Conservation (phyloP, 768 basidiomycete species). For the Hypholoma fasciculare region DNA sequence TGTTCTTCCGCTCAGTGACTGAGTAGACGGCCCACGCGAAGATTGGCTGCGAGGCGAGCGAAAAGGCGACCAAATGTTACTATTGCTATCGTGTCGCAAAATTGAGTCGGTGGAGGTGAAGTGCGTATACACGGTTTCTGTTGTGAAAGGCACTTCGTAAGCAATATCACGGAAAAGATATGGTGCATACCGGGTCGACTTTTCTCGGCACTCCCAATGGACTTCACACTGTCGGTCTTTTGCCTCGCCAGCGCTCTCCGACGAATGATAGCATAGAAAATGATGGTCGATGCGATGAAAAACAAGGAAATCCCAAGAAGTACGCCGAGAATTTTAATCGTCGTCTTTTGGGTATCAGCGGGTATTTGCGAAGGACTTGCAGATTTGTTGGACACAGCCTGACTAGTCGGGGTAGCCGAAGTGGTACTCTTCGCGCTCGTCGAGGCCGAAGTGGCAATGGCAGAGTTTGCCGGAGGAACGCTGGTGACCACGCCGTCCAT, state of each 20-base stretch:
- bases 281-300: slow-evolving; percentile 13
- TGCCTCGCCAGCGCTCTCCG: slow-evolving; percentile 3
- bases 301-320: slow-evolving; percentile 24
- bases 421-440: neutral
- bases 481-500: slow-evolving; percentile 13
- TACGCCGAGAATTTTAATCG: slow-evolving; percentile 25
- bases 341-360: slow-evolving; percentile 7
- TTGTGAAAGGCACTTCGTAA: neutral
- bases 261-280: slow-evolving; percentile 10
- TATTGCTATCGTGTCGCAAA: slow-evolving; percentile 17
- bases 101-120: slow-evolving; percentile 39
- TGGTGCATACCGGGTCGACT: slow-evolving; percentile 21
- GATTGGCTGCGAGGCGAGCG: slow-evolving; percentile 18
- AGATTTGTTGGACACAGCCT: neutral
- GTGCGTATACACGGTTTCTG: slow-evolving; percentile 33
- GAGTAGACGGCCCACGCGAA: slow-evolving; percentile 16
- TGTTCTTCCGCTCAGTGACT: slow-evolving; percentile 7
- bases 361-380: neutral
- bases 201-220: slow-evolving; percentile 1
- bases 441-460: neutral
- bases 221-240: neutral
- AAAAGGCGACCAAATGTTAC: slow-evolving; percentile 25
- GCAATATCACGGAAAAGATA: neutral
- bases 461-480: neutral
- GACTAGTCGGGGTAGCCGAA: neutral